Percentiles rank a stretch among this genome's conserved stretches.
Evolutionary conservation across 108 stramenopile species (phyloP).

Genomic region (Fistulifera pelliculosa): DNA sequence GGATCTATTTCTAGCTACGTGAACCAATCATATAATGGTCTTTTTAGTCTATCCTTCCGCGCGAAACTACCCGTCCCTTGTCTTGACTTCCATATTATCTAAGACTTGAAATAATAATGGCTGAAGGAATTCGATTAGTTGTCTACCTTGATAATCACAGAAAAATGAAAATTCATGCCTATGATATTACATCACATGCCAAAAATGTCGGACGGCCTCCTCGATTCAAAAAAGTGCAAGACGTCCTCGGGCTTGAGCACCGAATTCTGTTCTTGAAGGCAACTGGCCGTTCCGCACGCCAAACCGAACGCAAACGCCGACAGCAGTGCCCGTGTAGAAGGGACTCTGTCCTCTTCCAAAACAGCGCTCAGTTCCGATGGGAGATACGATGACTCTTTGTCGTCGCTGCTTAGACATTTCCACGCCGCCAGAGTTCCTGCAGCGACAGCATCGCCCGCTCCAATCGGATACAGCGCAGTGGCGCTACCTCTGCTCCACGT

Average conservation of each 20-base stretch:
- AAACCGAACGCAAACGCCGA: slow-evolving; percentile 48
- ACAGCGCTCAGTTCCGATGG: slow-evolving; percentile 6
- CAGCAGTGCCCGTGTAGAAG: slow-evolving; percentile 1
- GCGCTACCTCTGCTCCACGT: neutral
- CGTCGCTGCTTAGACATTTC: slow-evolving; percentile 27
- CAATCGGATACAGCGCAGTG: slow-evolving; percentile 62
- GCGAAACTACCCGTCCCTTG: too few species aligned
- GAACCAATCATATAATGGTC: too few species aligned
- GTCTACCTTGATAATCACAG: too few species aligned
- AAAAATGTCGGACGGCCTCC: slow-evolving; percentile 21
- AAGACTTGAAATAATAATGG: too few species aligned
- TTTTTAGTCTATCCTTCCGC: too few species aligned
- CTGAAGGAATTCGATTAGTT: too few species aligned
- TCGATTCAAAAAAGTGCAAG: slow-evolving; percentile 31
- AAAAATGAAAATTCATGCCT: too few species aligned
- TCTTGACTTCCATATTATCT: too few species aligned
- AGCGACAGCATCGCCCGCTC: slow-evolving; percentile 81
- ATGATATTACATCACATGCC: too few species aligned
- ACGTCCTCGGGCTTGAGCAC: slow-evolving; percentile 56
- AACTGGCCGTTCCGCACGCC: slow-evolving; percentile 72
- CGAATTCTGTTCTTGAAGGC: slow-evolving; percentile 73
- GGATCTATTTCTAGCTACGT: too few species aligned
- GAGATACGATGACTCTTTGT: slow-evolving; percentile 8
- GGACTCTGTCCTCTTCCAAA: neutral
- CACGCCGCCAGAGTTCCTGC: slow-evolving; percentile 76